phyloP scores from a whole-genome alignment of 805 yeast genomes.

The Sugiyamaella boreocaroliniensis region DNA sequence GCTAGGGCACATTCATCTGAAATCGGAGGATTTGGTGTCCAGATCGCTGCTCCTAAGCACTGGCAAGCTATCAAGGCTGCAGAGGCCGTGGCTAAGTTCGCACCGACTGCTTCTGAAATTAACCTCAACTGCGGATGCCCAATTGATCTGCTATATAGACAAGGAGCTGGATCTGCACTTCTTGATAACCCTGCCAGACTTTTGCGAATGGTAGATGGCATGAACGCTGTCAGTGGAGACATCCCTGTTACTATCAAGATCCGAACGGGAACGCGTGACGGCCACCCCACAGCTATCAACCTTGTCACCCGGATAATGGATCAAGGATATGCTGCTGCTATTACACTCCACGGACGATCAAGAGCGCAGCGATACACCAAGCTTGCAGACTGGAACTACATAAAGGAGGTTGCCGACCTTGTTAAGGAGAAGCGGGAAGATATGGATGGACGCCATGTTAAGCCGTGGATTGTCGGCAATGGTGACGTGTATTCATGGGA shows the following conservation, averaged over 20 bases:
- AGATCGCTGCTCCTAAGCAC: slow-evolving; percentile 82
- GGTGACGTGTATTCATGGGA: slow-evolving; percentile 86
- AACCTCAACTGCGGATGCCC: slow-evolving; percentile 98
- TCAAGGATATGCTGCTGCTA: slow-evolving; percentile 81
- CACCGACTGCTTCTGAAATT: slow-evolving; percentile 65
- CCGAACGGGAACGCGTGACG: slow-evolving; percentile 84
- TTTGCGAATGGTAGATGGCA: slow-evolving; percentile 71
- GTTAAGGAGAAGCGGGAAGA: slow-evolving; percentile 54
- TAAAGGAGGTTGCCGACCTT: slow-evolving; percentile 61
- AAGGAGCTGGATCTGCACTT: slow-evolving; percentile 93
- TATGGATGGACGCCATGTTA: slow-evolving; percentile 27
- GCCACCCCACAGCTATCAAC: slow-evolving; percentile 77
- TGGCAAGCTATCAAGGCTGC: slow-evolving; percentile 93
- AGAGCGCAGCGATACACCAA: slow-evolving; percentile 91
- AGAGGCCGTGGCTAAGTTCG: slow-evolving; percentile 60
- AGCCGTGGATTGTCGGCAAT: slow-evolving; percentile 84
- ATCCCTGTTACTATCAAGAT: slow-evolving; percentile 87
- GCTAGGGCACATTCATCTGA: slow-evolving; percentile 83
- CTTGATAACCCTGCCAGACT: slow-evolving; percentile 83
- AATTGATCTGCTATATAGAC: slow-evolving; percentile 84
- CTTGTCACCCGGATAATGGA: slow-evolving; percentile 63
- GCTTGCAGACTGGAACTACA: slow-evolving; percentile 90
- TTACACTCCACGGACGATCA: slow-evolving; percentile 93
- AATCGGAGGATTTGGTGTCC: slow-evolving; percentile 86
- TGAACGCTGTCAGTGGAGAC: slow-evolving; percentile 85